A percentile compares a stretch with the other conserved stretches of the same genome.
Conservation (phyloP, 106 monocot species). For the Ottelia alismoides region DNA sequence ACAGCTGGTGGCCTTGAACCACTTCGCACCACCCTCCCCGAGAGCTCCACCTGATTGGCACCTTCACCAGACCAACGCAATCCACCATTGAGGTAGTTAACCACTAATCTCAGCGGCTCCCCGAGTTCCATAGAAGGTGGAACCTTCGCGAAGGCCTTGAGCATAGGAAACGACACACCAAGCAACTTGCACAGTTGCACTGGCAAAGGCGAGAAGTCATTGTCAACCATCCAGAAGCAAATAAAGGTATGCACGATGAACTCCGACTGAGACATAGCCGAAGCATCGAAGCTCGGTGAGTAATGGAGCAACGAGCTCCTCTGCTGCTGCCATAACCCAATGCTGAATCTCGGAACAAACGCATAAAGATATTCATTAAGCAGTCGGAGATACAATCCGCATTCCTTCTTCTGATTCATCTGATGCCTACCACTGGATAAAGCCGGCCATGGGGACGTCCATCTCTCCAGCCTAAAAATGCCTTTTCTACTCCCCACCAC, state of each 20-base stretch:
- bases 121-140: constrained; percentile 68
- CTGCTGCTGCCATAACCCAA: constrained; percentile 26
- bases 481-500: constrained; percentile 10
- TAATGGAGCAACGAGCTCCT: constrained; percentile 71
- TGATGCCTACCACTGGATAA: constrained; percentile 16
- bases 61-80: constrained; percentile 5
- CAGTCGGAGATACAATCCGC: constrained; percentile 49
- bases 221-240: constrained; percentile 88
- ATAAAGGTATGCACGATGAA: constrained; percentile 64
- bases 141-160: constrained; percentile 23
- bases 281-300: constrained; percentile 27
- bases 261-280: constrained; percentile 45
- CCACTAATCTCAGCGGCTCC: constrained; percentile 45
- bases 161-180: constrained; percentile 31
- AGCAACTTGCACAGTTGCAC: constrained; percentile 25
- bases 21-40: neutral
- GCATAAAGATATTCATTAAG: constrained; percentile 51
- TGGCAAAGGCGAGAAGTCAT: constrained; percentile 81
- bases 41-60: constrained; percentile 8
- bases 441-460: constrained; percentile 46
- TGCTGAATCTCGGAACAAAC: constrained; percentile 42
- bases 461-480: constrained; percentile 38
- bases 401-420: constrained; percentile 33
- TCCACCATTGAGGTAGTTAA: constrained; percentile 52
- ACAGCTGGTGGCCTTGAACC: too few species aligned